phyloP scores from a whole-genome alignment of 169 alveolate species.

The Babesia bigemina region DNA sequence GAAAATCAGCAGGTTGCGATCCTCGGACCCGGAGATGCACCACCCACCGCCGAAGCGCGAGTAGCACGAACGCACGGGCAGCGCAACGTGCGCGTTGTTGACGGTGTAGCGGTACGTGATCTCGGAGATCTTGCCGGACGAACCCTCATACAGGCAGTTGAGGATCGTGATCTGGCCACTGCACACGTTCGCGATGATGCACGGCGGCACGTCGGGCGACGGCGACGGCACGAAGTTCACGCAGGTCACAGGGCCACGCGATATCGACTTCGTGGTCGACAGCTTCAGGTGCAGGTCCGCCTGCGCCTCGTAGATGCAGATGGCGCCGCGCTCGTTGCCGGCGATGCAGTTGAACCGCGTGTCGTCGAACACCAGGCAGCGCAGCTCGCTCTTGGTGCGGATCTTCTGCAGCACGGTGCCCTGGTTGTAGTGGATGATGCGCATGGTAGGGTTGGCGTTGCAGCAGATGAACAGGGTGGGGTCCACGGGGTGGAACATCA shows the following conservation, averaged over 20 bases:
- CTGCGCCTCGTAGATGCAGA: conserved; percentile 77
- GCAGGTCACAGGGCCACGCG: conserved; percentile 79
- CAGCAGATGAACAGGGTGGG: conserved; percentile 80
- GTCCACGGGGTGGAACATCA: conserved; percentile 77
- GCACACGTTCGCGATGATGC: conserved; percentile 76
- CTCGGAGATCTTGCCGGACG: conserved; percentile 63
- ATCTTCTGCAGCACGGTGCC: conserved; percentile 82
- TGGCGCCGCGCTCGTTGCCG: conserved; percentile 80
- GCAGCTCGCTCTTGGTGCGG: conserved; percentile 79
- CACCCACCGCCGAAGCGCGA: conserved; percentile 80
- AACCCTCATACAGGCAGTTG: conserved; percentile 75
- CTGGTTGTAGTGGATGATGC: conserved; percentile 80
- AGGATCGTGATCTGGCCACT: conserved; percentile 81
- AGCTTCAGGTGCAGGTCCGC: conserved; percentile 67
- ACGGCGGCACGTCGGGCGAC: conserved; percentile 60
- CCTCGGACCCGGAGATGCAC: conserved; percentile 82
- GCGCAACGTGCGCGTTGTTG: conserved; percentile 72
- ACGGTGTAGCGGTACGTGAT: conserved; percentile 67
- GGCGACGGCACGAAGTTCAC: conserved; percentile 74
- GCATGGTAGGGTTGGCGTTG: conserved; percentile 79
- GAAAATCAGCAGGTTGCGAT: conserved; percentile 72
- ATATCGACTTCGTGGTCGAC: conserved; percentile 60
- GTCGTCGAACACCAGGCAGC: conserved; percentile 82
- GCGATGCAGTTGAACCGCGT: conserved; percentile 82
- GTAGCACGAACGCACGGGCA: conserved; percentile 74